Conservation (phyloP, 202 grass and related monocot species). For the Carex arenaria region DNA sequence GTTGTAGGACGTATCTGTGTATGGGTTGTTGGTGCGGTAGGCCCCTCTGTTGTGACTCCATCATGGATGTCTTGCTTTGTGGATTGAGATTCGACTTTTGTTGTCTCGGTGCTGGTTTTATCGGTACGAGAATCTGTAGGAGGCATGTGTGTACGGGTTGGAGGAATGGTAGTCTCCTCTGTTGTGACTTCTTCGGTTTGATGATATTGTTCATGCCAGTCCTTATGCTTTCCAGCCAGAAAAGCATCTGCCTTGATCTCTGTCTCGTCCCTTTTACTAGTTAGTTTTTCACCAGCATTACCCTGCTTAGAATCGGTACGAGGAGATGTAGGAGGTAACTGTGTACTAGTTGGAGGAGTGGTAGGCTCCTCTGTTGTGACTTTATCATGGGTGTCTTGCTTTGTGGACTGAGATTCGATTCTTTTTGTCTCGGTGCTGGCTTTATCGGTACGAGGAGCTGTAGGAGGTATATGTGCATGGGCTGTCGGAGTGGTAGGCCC, state of each 20-base stretch:
- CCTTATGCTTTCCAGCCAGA: constrained; percentile 1
- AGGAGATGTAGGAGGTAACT: no score
- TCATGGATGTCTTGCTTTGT: no score
- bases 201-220: constrained; percentile 2
- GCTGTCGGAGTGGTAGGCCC: background rate
- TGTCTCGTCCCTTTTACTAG: background rate
- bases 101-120: no score
- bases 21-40: background rate
- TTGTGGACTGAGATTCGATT: background rate
- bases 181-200: background rate
- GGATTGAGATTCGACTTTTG: no score
- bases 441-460: background rate
- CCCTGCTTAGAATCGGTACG: background rate
- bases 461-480: background rate
- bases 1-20: background rate
- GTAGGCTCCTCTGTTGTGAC: background rate
- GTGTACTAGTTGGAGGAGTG: background rate
- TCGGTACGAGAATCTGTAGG: no score
- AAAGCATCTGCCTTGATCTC: background rate
- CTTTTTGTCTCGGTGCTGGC: background rate
- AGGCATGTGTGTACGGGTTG: no score
- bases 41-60: no score
- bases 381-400: background rate
- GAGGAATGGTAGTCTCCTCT: no score
- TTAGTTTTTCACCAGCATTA: background rate